phyloP scores from a whole-genome alignment of 2,329 filamentous ascomycete genomes.

The Colletotrichum sp. region DNA sequence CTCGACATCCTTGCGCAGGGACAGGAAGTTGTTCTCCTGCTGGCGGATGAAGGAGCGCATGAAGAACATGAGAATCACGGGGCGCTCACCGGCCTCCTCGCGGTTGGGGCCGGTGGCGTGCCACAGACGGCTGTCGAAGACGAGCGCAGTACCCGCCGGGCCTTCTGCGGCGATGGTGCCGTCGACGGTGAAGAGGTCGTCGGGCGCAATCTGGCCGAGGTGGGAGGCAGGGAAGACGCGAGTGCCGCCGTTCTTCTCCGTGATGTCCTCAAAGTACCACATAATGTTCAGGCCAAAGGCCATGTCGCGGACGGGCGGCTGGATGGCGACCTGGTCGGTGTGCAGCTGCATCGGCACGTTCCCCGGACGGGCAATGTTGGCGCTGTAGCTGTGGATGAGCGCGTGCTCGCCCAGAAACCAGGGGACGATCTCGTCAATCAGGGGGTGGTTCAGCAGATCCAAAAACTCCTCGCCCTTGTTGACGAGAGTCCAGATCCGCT shows the following conservation, averaged over 20 bases:
- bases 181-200: neutral
- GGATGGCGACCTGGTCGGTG: conserved; percentile 7
- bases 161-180: neutral
- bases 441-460: neutral
- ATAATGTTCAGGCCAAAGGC: neutral
- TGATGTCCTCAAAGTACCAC: neutral
- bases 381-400: conserved; percentile 7
- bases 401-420: conserved; percentile 1
- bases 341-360: conserved; percentile 1
- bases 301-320: neutral
- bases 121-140: neutral
- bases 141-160: neutral
- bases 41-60: conserved; percentile 2
- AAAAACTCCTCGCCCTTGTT: conserved; percentile 8
- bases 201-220: neutral
- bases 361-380: conserved; percentile 2
- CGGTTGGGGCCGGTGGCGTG: neutral
- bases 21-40: conserved; percentile 2
- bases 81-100: neutral
- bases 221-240: neutral
- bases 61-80: conserved; percentile 1
- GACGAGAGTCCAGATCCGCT: conserved; percentile 1
- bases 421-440: conserved; percentile 5
- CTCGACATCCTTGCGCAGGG: conserved; percentile 5
- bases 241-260: neutral